Conservation (phyloP, 2,329 filamentous ascomycete genomes). For the Fusarium redolens region DNA sequence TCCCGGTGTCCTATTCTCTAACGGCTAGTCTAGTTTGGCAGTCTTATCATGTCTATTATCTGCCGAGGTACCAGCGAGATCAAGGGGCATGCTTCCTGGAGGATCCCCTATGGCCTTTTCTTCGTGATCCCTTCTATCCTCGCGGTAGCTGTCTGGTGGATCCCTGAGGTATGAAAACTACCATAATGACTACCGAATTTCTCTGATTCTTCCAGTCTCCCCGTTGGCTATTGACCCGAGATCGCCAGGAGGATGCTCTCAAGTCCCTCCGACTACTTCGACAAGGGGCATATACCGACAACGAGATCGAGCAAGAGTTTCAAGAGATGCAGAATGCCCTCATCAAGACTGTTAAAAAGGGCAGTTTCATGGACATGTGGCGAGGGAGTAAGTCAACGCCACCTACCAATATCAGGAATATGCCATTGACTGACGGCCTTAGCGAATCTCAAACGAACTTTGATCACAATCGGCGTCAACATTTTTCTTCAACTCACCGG, state of each 20-base stretch:
- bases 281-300: constrained; percentile 37
- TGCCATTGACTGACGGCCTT: neutral
- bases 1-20: neutral
- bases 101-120: constrained; percentile 51
- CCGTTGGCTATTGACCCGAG: constrained; percentile 46
- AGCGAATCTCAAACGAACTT: constrained; percentile 40
- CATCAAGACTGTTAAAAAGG: neutral
- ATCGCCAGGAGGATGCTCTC: constrained; percentile 46
- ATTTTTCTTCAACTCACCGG: constrained; percentile 49
- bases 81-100: constrained; percentile 47
- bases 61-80: constrained; percentile 47
- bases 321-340: constrained; percentile 26
- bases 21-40: constrained; percentile 18
- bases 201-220: constrained; percentile 42
- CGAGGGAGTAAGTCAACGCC: neutral
- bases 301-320: constrained; percentile 34
- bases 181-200: constrained; percentile 27
- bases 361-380: neutral
- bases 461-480: constrained; percentile 43
- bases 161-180: neutral
- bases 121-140: constrained; percentile 49
- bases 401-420: neutral
- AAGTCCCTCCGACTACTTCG: constrained; percentile 41
- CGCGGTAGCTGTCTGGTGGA: constrained; percentile 1
- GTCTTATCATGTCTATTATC: constrained; percentile 40